Base-by-base conservation (phyloP, 371 early-diverging fungal species). In the Mucor lusitanicus region DNA sequence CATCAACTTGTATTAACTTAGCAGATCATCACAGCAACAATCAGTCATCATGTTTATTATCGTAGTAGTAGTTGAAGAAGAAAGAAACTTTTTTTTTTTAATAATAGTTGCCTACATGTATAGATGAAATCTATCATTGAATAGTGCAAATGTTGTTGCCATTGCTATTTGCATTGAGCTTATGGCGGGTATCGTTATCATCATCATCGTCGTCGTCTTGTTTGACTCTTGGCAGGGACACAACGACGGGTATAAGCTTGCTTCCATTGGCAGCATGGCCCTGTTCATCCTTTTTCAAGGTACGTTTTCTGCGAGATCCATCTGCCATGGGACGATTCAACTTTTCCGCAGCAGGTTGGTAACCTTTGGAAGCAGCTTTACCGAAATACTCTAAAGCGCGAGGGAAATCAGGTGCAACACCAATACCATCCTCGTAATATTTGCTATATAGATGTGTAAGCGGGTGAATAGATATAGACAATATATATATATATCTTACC, bases 361-460 rank as follows among this genome's bases (percentile, higher is more conserved):
- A 73, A 0, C 75, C 78, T 54, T 78, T 78, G 6, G 73, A 61
- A 6, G 75, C 75, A 12, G 78, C 63, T 50, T 68, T 74, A 23
- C 59, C 65, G 59, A 67, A 78, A 63, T 73, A 75, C 37, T 63
- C 71, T 1, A 59, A n/a, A 19, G 78, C 78, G 6, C 67, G 66
- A 2, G 30, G 42, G 12, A 68, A 61, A 64, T 78, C 70, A 7
- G 72, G 57, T 11, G 46, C 4, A 5, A 71, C 69, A 28, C 77
- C 77, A 27, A 74, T 59, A 19, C 77, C 77, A 35, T 63, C 42
- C 40, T 77, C 77, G 58, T 71, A 67, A 62, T 77, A 77, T 21
- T 46, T 64, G 7, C 77, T 76, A 39, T 75, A 59, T 81, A 1
- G 79, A 77, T 15, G 78, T n/a, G n/a, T n/a, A n/a, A n/a, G n/a